phyloP scores from a whole-genome alignment of 2,329 filamentous ascomycete genomes.

The Sporothrix humicola region DNA sequence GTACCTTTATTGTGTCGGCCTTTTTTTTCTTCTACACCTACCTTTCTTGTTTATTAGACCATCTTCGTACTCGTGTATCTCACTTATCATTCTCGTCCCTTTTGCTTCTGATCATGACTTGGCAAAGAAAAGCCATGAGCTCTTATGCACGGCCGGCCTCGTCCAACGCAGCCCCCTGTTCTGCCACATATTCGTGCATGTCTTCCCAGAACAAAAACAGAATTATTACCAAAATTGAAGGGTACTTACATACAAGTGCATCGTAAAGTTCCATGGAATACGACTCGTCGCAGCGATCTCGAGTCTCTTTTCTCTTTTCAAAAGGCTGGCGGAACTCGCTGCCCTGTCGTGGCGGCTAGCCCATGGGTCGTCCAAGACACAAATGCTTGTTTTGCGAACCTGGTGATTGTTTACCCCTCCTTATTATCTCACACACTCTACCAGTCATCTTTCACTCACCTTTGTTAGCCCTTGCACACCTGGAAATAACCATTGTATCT shows the following conservation, averaged over 20 bases:
- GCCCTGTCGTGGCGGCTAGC: conserved; percentile 2
- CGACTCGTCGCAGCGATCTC: background rate
- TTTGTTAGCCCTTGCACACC: background rate
- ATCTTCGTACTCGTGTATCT: background rate
- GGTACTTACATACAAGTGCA: no score
- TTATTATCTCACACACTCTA: background rate
- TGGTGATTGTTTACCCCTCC: conserved; percentile 22
- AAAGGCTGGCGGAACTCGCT: background rate
- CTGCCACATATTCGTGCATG: conserved; percentile 16
- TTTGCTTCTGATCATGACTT: conserved; percentile 22
- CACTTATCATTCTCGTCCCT: background rate
- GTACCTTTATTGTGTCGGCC: background rate
- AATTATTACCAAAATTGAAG: no score
- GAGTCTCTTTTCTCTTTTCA: no score
- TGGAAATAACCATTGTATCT: background rate
- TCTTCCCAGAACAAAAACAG: background rate
- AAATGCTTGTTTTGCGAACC: conserved; percentile 15
- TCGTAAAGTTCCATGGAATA: background rate
- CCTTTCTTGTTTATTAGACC: background rate
- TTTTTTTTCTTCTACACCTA: background rate
- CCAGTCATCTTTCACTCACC: background rate
- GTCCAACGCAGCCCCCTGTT: background rate
- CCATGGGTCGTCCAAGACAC: conserved; percentile 18
- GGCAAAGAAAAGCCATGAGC: background rate
- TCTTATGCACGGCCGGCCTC: background rate